Percentiles rank a stretch among this genome's conserved stretches.
phyloP scores from a whole-genome alignment of 2,329 filamentous ascomycete genomes.

The Myrmaecium sp. region DNA sequence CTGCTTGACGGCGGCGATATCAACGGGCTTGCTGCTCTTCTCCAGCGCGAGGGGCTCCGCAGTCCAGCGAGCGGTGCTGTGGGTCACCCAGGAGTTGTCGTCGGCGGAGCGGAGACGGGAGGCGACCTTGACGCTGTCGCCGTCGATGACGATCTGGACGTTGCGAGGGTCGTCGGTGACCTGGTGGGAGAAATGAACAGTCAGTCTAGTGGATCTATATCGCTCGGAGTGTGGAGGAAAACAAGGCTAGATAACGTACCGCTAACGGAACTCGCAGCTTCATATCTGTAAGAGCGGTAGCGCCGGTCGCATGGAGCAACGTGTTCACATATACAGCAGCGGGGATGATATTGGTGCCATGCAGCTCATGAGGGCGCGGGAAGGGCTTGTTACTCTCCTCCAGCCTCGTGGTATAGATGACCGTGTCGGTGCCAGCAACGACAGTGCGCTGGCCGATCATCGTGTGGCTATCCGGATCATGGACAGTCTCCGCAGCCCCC shows the following conservation, averaged over 20 bases:
- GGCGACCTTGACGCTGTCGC: slow-evolving; percentile 14
- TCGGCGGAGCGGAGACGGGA: slow-evolving; percentile 13
- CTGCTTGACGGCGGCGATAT: slow-evolving; percentile 11
- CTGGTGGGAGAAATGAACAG: too few species aligned
- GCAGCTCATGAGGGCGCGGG: slow-evolving; percentile 23
- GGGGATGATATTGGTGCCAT: slow-evolving; percentile 27
- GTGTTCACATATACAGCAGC: slow-evolving; percentile 27
- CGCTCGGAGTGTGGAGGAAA: too few species aligned
- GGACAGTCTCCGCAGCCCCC: slow-evolving; percentile 4
- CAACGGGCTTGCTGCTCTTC: slow-evolving; percentile 5
- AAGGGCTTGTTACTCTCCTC: slow-evolving; percentile 24
- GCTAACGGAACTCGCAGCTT: slow-evolving; percentile 20
- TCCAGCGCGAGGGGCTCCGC: slow-evolving; percentile 1
- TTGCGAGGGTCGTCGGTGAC: slow-evolving; percentile 15
- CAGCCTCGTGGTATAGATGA: slow-evolving; percentile 14
- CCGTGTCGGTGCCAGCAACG: slow-evolving; percentile 13
- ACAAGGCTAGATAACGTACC: too few species aligned
- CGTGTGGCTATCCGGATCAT: slow-evolving; percentile 20
- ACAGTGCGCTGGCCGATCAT: slow-evolving; percentile 16
- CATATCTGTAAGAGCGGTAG: slow-evolving; percentile 14
- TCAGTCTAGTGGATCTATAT: too few species aligned
- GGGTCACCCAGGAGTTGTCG: slow-evolving; percentile 17
- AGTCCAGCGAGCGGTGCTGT: slow-evolving; percentile 11
- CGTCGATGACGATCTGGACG: slow-evolving; percentile 20
- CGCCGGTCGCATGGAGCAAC: slow-evolving; percentile 18